Evolutionary conservation across 2,329 filamentous ascomycete genomes (phyloP).

Genomic region (Aspergillus novoparasiticus): DNA sequence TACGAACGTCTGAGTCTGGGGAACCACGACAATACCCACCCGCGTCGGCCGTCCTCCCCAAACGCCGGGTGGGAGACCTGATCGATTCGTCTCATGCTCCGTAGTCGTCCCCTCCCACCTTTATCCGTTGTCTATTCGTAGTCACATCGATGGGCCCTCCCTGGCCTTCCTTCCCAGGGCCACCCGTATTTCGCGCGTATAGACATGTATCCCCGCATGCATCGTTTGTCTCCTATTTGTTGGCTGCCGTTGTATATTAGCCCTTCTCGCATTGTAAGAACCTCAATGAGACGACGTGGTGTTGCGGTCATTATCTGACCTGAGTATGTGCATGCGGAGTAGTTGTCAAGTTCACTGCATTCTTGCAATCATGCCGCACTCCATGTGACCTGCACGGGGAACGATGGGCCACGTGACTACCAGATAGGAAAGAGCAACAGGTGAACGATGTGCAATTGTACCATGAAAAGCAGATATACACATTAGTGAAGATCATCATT

Average conservation of each 20-base stretch:
- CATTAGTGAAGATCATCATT: too few species aligned
- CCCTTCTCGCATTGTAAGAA: background rate
- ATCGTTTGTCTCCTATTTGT: background rate
- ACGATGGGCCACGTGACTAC: background rate
- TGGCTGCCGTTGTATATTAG: background rate
- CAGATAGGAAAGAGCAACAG: background rate
- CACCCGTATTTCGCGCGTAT: background rate
- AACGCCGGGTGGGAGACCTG: background rate
- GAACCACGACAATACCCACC: background rate
- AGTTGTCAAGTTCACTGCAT: too few species aligned
- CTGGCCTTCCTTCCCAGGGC: background rate
- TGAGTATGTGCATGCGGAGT: too few species aligned
- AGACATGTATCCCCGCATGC: background rate
- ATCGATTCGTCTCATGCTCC: background rate
- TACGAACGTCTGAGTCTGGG: conserved; percentile 1
- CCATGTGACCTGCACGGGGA: background rate
- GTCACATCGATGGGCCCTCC: background rate
- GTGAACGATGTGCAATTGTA: too few species aligned
- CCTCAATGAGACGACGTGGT: background rate
- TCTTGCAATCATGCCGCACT: too few species aligned
- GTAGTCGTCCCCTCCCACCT: background rate
- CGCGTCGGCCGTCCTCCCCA: background rate
- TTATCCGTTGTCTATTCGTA: background rate
- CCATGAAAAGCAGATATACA: too few species aligned
- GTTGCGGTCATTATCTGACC: too few species aligned